Base-by-base conservation (phyloP, 805 yeast genomes). In the Nakazawaea wickerhamii region DNA sequence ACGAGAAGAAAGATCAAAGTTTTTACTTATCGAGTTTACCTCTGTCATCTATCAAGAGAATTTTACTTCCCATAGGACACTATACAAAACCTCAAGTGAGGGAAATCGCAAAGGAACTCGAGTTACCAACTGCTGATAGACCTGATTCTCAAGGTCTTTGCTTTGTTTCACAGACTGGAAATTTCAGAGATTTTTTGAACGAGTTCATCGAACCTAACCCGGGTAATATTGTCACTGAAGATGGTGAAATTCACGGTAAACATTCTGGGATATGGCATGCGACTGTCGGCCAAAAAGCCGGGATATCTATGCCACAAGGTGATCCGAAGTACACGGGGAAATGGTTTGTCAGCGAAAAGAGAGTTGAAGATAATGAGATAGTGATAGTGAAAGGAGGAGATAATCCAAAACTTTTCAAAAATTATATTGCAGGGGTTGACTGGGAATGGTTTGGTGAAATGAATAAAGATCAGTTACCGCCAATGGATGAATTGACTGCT, bases 101-200 rank as follows among this genome's bases (percentile, higher is more conserved):
- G 22, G 60, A 68, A 19, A 52, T 85, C 34, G 98, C 98, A 0
- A 48, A 58, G n/a, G 51, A 67, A 1, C 57, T 68, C 27, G 58
- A 67, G 1, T 63, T 87, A 13, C 73, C 77, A 1, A 79, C 84
- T 1, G 88, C 90, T 1, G 56, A 64, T n/a, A 89, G 89, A 53
- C 93, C 88, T 0, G 99, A 93, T 57, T 89, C 97, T 1, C 95
- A 86, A 57, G 99, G 99, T 0, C 69, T 93, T 8, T 93, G 99
- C 58, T 93, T 93, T 67, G 96, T 93, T 7, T 71, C 77, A 8
- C 81, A 77, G 50, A 55, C 62, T 15, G 77, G 77, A 5, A 34
- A 77, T 42, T 88, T 90, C 58, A 67, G 79, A 18, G 74, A 77
- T 41, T 93, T 93, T 53, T 62, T 91, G 22, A 68, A 72, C 45